Evolutionary conservation across 306 rosid genomes (phyloP).

Genomic region (Cercis canadensis): DNA sequence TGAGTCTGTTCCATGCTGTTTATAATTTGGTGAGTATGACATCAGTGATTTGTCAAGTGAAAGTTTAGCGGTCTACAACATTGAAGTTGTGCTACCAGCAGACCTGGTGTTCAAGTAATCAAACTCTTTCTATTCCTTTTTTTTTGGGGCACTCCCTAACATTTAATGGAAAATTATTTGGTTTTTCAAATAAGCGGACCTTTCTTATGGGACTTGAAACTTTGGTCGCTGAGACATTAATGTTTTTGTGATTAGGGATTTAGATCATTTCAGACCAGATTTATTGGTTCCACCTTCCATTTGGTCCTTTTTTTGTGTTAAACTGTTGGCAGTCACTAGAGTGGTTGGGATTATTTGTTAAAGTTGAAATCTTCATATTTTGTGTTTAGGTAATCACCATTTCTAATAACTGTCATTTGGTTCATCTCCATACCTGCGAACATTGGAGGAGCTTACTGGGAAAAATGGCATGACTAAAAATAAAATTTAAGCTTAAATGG

Average conservation of each 20-base stretch:
- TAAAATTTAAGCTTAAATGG: background rate
- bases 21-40: background rate
- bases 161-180: slow-evolving; percentile 5
- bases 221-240: slow-evolving; percentile 1
- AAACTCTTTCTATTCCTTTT: slow-evolving; percentile 2
- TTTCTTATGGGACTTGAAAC: background rate
- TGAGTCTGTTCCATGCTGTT: background rate
- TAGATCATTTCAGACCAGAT: too few species aligned
- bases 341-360: background rate
- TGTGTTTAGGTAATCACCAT: slow-evolving; percentile 6
- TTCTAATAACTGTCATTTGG: background rate
- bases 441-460: background rate
- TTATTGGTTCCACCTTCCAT: too few species aligned
- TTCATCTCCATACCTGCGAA: background rate
- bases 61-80: background rate
- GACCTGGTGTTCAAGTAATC: background rate
- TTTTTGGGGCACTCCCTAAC: slow-evolving; percentile 1
- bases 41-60: background rate
- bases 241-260: too few species aligned
- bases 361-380: background rate
- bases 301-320: background rate
- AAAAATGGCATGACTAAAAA: background rate
- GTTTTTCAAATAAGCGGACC: background rate
- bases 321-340: too few species aligned
- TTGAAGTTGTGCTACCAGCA: background rate